A percentile compares a stretch with the other conserved stretches of the same genome.
Evolutionary conservation across 1,284 basidiomycete genomes (phyloP).

Genomic region (Trichosporon coremiiforme): DNA sequence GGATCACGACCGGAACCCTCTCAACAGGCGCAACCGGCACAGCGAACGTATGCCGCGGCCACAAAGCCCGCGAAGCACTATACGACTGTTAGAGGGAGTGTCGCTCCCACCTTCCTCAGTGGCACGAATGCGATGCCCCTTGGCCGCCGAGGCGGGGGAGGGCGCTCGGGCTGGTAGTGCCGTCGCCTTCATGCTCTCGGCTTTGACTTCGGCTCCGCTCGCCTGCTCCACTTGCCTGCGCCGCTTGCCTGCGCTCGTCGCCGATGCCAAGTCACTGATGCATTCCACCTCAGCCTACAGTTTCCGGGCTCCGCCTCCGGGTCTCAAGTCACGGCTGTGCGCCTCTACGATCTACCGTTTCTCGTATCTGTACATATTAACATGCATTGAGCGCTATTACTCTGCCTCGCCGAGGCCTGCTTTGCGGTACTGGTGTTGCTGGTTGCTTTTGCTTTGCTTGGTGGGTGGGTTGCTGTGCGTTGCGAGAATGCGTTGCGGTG

Average conservation of each 20-base stretch:
- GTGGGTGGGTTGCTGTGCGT: background rate
- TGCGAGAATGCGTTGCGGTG: background rate
- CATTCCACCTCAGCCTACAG: background rate
- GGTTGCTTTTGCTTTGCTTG: constrained; percentile 4
- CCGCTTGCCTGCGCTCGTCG: background rate
- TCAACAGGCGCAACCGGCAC: background rate
- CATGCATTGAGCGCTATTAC: constrained; percentile 15
- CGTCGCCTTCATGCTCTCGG: no score
- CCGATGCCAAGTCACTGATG: constrained; percentile 2
- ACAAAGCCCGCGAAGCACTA: background rate
- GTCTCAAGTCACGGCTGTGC: background rate
- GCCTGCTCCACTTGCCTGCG: background rate
- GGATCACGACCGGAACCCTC: no score
- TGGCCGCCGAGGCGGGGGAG: background rate
- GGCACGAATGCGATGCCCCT: constrained; percentile 4
- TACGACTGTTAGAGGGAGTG: background rate
- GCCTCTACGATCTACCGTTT: background rate
- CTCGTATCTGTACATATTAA: constrained; percentile 19
- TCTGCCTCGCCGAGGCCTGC: background rate
- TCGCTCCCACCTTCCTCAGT: background rate
- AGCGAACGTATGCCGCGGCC: background rate
- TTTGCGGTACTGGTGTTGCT: constrained; percentile 12
- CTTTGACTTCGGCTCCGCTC: background rate
- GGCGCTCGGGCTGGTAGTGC: no score
- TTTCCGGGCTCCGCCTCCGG: background rate